phyloP scores from a whole-genome alignment of 2,329 filamentous ascomycete genomes.

The Fulvia fulva region DNA sequence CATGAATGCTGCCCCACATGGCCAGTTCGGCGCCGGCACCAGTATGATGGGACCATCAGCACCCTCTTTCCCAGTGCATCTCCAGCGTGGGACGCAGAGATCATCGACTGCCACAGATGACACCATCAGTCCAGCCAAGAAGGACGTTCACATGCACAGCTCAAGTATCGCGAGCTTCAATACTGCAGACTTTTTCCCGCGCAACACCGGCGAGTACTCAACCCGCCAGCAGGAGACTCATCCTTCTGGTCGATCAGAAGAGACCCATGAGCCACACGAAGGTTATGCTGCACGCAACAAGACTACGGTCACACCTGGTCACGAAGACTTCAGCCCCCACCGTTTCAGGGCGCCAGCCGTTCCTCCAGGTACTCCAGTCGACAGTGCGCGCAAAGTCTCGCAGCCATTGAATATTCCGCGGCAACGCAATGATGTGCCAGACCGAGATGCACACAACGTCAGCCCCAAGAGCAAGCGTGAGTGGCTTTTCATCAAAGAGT shows the following conservation, averaged over 20 bases:
- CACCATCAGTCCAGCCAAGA: slow-evolving; percentile 24
- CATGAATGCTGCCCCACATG: not conserved
- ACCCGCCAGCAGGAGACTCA: slow-evolving; percentile 31
- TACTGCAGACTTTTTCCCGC: slow-evolving; percentile 39
- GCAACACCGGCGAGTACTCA: slow-evolving; percentile 36
- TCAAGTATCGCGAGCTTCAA: slow-evolving; percentile 36
- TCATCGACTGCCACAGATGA: slow-evolving; percentile 17
- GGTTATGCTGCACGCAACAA: not conserved
- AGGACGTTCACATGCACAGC: slow-evolving; percentile 24
- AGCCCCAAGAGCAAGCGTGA: slow-evolving; percentile 31
- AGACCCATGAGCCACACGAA: slow-evolving; percentile 13
- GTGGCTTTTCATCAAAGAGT: slow-evolving; percentile 28
- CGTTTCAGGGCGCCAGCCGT: slow-evolving; percentile 19
- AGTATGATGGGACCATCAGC: slow-evolving; percentile 12
- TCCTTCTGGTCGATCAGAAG: slow-evolving; percentile 14
- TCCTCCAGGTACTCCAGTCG: slow-evolving; percentile 29
- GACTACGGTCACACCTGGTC: slow-evolving; percentile 4
- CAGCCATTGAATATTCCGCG: not conserved
- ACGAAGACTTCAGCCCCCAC: slow-evolving; percentile 5
- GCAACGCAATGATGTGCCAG: slow-evolving; percentile 13
- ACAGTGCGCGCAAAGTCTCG: not conserved
- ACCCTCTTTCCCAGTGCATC: slow-evolving; percentile 17
- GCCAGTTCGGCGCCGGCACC: not conserved
- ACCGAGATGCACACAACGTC: slow-evolving; percentile 26
- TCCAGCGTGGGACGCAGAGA: slow-evolving; percentile 7